Evolutionary conservation across 2,329 filamentous ascomycete genomes (phyloP).

Genomic region (Fonsecaea erecta): DNA sequence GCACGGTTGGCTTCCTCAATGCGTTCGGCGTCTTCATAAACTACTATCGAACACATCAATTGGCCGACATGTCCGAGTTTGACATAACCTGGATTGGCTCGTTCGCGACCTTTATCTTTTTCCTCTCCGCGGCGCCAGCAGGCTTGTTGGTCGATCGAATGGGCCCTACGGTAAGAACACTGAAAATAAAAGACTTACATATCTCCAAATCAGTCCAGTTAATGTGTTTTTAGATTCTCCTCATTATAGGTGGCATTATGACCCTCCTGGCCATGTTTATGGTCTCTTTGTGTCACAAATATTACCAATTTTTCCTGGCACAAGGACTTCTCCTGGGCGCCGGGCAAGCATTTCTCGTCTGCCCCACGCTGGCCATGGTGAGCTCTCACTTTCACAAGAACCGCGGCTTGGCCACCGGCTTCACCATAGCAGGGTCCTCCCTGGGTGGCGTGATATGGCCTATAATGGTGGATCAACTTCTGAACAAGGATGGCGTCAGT

Average conservation of each 20-base stretch:
- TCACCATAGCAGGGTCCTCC: slow-evolving; percentile 54
- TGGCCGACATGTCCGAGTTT: slow-evolving; percentile 42
- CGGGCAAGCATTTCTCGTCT: slow-evolving; percentile 49
- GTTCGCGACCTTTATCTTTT: slow-evolving; percentile 44
- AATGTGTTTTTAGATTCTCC: slow-evolving; percentile 20
- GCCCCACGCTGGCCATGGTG: slow-evolving; percentile 53
- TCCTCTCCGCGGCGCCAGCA: slow-evolving; percentile 43
- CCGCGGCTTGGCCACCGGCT: slow-evolving; percentile 53
- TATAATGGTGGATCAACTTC: slow-evolving; percentile 53
- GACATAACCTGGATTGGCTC: slow-evolving; percentile 54
- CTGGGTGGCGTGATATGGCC: slow-evolving; percentile 61
- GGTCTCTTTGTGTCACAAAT: slow-evolving; percentile 50
- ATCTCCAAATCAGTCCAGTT: background rate
- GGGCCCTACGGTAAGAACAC: slow-evolving; percentile 46
- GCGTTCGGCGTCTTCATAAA: slow-evolving; percentile 51
- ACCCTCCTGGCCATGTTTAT: slow-evolving; percentile 41
- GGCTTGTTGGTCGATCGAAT: slow-evolving; percentile 52
- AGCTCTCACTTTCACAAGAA: slow-evolving; percentile 56
- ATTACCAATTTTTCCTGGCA: slow-evolving; percentile 59
- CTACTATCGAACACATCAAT: slow-evolving; percentile 49
- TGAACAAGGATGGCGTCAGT: slow-evolving; percentile 51
- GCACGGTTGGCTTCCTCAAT: slow-evolving; percentile 47
- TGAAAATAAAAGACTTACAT: no score
- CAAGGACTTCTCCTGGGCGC: slow-evolving; percentile 55
- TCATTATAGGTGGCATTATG: slow-evolving; percentile 39